Percentiles rank a stretch among this genome's conserved stretches.
phyloP scores from a whole-genome alignment of 108 stramenopile species.

The Skeletonema grethae region DNA sequence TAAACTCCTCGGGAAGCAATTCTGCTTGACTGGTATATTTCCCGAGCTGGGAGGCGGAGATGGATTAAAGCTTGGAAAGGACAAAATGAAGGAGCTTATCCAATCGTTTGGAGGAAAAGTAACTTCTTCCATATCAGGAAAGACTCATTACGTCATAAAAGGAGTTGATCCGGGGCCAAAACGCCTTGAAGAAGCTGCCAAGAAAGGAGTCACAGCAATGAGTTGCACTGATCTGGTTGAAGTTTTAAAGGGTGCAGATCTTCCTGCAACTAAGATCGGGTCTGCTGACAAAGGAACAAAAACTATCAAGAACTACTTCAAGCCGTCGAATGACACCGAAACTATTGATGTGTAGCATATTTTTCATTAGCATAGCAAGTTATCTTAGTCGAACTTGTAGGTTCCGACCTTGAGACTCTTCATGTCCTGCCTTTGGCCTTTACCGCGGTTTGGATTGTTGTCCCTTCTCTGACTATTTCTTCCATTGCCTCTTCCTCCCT shows the following conservation, averaged over 20 bases:
- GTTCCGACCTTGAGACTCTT: constrained; percentile 75
- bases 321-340: neutral
- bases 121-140: constrained; percentile 31
- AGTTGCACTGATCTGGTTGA: neutral
- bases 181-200: constrained; percentile 17
- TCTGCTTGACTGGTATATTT: constrained; percentile 30
- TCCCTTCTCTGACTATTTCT: constrained; percentile 20
- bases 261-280: neutral
- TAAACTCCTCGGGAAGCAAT: constrained; percentile 11
- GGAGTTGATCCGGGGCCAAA: constrained; percentile 35
- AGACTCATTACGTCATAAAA: constrained; percentile 26
- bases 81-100: constrained; percentile 33
- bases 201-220: neutral
- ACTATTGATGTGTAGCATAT: constrained; percentile 12
- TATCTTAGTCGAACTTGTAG: constrained; percentile 37
- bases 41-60: constrained; percentile 34
- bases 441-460: constrained; percentile 62
- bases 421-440: constrained; percentile 81
- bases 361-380: constrained; percentile 11
- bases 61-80: constrained; percentile 27
- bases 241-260: neutral
- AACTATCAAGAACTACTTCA: neutral
- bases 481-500: constrained; percentile 25
- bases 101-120: constrained; percentile 36
- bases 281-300: neutral